Base-by-base conservation (phyloP, 192 early-diverging fungal genomes). In the Linnemannia exigua region DNA sequence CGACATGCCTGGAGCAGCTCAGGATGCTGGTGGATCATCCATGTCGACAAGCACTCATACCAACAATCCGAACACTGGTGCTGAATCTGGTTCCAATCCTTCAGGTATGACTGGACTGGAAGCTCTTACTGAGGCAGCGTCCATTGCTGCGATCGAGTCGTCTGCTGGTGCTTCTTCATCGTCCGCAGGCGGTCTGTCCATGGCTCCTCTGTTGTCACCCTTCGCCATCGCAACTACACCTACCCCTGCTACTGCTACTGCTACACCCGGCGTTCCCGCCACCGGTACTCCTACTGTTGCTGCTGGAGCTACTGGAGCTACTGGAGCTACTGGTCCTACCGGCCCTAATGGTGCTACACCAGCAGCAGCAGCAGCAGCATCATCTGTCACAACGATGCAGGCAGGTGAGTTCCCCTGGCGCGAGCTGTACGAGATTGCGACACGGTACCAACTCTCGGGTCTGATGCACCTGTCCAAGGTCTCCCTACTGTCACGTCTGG, bases 391-490 rank as follows among this genome's bases (percentile, higher is more conserved):
- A 25, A 63, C 58, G 28, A 63, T 25, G 25, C 25, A n/a, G 28
- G 8, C 28, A 6, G 37, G 20, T 9, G 79, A 75, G 2, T 80
- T 79, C n/a, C 67, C 84, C 0, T 86, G 84, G 84, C 72, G 77
- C 20, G 78, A 86, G 14, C 38, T 86, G 0, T 86, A 79, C 41
- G 79, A 76, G 15, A 47, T 66, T 31, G 73, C 78, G 25, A 16
- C 54, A 0, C 44, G 41, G 0, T 86, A 80, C n/a, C 77, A 80
- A 36, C 54, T 86, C 37, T n/a, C 41, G 4, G 79, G 78, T 1
- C 35, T 86, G 25, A 73, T 58, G 46, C 77, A 79, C 19, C 58
- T 86, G 16, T 36, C 74, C 11, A 70, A 71, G 28, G 70, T 86
- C 1, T 78, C 76, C 7, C 79, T 86, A 0, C 16, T 80, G 3